Percentiles rank a stretch among this genome's conserved stretches.
phyloP scores from a whole-genome alignment of 2,329 filamentous ascomycete species.

The Teratosphaeria nubilosa region DNA sequence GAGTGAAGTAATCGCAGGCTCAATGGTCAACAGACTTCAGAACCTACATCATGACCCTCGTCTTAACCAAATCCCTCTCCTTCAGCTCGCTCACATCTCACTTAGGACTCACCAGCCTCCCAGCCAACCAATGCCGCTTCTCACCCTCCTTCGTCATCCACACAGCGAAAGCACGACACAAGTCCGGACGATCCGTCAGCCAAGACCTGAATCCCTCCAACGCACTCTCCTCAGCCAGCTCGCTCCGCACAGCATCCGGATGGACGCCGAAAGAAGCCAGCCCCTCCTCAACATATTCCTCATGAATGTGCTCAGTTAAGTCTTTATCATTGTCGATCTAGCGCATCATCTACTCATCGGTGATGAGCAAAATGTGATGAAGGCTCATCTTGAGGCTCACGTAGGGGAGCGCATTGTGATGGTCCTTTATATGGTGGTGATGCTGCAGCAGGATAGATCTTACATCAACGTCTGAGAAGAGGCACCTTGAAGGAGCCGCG shows the following conservation, averaged over 20 bases:
- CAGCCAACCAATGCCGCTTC: slow-evolving; percentile 27
- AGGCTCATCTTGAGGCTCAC: too few relatives aligned
- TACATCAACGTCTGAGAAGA: too few relatives aligned
- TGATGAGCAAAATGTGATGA: too few relatives aligned
- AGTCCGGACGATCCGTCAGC: slow-evolving; percentile 22
- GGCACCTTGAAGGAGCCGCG: too few relatives aligned
- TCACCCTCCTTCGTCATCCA: slow-evolving; percentile 23
- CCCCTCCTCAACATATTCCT: slow-evolving; percentile 23
- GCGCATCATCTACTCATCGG: too few relatives aligned
- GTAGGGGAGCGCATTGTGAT: too few relatives aligned
- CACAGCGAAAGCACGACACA: slow-evolving; percentile 25
- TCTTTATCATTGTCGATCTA: too few relatives aligned
- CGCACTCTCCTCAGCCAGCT: slow-evolving; percentile 25
- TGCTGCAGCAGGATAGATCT: too few relatives aligned
- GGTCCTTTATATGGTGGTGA: too few relatives aligned
- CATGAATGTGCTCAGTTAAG: slow-evolving; percentile 31
- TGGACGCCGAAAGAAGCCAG: slow-evolving; percentile 26
- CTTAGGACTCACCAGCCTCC: slow-evolving; percentile 26
- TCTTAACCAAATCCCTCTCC: slow-evolving; percentile 26
- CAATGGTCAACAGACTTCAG: too few relatives aligned
- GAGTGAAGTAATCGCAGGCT: neutral
- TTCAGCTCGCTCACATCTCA: slow-evolving; percentile 30
- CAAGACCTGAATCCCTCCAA: slow-evolving; percentile 20
- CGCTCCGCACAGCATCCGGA: slow-evolving; percentile 28
- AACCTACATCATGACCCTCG: too few relatives aligned